Evolutionary conservation across 169 alveolate genomes (phyloP).

Genomic region (Cryptosporidium felis): DNA sequence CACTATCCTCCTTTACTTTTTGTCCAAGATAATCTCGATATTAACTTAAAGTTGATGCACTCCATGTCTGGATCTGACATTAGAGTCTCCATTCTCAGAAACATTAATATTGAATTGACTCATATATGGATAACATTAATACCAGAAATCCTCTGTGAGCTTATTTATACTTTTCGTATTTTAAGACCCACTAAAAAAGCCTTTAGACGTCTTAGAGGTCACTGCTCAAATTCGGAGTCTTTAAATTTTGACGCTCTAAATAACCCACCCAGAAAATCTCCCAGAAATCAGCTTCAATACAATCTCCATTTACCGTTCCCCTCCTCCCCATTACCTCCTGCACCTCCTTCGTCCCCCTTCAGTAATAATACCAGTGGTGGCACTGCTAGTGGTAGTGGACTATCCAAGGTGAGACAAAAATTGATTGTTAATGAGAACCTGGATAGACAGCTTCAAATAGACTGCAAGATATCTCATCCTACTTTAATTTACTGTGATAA

Average conservation of each 20-base stretch:
- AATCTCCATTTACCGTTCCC: too few relatives aligned
- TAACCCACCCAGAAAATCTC: too few relatives aligned
- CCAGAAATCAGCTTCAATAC: too few relatives aligned
- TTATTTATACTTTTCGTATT: background rate
- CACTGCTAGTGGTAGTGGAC: too few relatives aligned
- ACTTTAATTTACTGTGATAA: slow-evolving; percentile 33
- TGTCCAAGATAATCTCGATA: background rate
- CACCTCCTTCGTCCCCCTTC: slow-evolving; percentile 15
- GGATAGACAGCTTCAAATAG: background rate
- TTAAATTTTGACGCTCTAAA: too few relatives aligned
- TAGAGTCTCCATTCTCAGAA: background rate
- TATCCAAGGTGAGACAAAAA: background rate
- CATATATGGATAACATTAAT: slow-evolving; percentile 4
- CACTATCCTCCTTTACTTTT: slow-evolving; percentile 30
- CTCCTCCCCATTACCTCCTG: background rate
- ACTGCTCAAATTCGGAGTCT: too few relatives aligned
- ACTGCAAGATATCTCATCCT: slow-evolving; percentile 11
- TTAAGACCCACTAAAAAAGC: background rate
- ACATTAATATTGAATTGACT: background rate
- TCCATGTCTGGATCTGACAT: slow-evolving; percentile 61
- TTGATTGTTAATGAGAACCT: background rate
- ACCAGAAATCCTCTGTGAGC: slow-evolving; percentile 47
- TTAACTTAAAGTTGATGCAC: slow-evolving; percentile 25
- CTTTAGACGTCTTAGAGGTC: too few relatives aligned
- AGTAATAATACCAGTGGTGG: too few relatives aligned